These are phyloP conservation scores for Coemansia sp. DNA, from an alignment of 192 early-diverging fungal genomes.

Conservation along the genomic window DNA sequence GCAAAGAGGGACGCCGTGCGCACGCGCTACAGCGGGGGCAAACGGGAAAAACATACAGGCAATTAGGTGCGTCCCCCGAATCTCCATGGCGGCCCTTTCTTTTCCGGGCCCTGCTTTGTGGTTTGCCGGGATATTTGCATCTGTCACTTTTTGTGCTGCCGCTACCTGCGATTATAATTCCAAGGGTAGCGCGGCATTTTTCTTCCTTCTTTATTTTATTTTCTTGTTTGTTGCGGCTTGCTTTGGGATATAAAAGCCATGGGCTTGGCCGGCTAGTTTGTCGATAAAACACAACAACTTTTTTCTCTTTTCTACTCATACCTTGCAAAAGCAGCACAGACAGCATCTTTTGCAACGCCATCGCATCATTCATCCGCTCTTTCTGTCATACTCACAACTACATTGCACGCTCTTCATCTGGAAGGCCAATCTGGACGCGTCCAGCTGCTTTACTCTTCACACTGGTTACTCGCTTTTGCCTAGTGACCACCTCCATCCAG, in stretches of 20 bases:
- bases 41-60: constrained; percentile 1
- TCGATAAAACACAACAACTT: not conserved
- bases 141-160: constrained; percentile 1
- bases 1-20: not conserved
- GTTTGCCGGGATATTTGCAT: constrained; percentile 1
- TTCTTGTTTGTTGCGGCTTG: not conserved
- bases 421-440: too few relatives aligned
- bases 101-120: not conserved
- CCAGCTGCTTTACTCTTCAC: too few relatives aligned
- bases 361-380: not conserved
- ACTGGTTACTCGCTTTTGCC: not conserved
- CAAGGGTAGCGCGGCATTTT: not conserved
- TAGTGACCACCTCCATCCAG: not conserved
- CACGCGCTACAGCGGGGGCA: not conserved
- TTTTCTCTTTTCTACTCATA: not conserved
- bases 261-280: not conserved
- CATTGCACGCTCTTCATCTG: too few relatives aligned
- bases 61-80: not conserved
- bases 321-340: not conserved
- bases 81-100: not conserved
- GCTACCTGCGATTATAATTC: not conserved
- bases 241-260: constrained; percentile 3
- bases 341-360: not conserved
- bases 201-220: not conserved
- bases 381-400: too few relatives aligned